Evolutionary conservation across 257 asterid species (phyloP), one percentile per base, ranked within the genome.

Genomic region (Cruciata laevipes): DNA sequence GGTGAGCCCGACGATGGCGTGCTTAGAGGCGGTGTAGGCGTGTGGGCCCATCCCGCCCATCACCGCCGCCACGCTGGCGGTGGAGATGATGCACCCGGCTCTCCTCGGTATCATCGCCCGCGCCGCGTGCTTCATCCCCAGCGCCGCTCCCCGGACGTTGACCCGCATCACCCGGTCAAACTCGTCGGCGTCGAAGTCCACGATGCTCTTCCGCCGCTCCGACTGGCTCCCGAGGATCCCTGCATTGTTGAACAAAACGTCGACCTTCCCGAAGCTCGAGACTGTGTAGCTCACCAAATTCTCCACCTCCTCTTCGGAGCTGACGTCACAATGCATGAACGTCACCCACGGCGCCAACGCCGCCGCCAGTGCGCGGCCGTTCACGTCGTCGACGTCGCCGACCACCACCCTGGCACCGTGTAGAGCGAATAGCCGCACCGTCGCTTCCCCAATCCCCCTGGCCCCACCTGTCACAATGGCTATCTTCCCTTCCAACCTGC

Each of bases 391-490:
- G 17, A 90, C 77, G 61, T 88, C 97, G 0, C 89, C 96, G 32
- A 88, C 80, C 0, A 90, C 79, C 3, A 90, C 96, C 51, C 60
- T 75, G 10, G 93, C 93, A 17, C 97, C 96, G 14, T 90, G 96
- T 38, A 61, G 51, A 0, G 86, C 96, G 67, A 86, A 88, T 24
- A 86, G 86, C 23, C 85, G 69, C 0, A 85, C 96, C 0, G 96
- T 83, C 7, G 92, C 95, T 82, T 88, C 95, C 14, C 97, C 97
- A 1, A 90, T 90, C 21, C 97, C 97, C 38, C 89, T 68, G 0
- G 95, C 96, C 6, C 97, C 97, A 37, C 96, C 97, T 0, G 97
- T 90, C 17, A 90, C 80, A 1, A 90, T 80, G 0, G 93, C 91
- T 0, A 90, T 73, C 58, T 86, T 90, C 7, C 95, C 96, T 21